phyloP scores from a whole-genome alignment of 2,329 filamentous ascomycete species.

The Seiridium unicorne region DNA sequence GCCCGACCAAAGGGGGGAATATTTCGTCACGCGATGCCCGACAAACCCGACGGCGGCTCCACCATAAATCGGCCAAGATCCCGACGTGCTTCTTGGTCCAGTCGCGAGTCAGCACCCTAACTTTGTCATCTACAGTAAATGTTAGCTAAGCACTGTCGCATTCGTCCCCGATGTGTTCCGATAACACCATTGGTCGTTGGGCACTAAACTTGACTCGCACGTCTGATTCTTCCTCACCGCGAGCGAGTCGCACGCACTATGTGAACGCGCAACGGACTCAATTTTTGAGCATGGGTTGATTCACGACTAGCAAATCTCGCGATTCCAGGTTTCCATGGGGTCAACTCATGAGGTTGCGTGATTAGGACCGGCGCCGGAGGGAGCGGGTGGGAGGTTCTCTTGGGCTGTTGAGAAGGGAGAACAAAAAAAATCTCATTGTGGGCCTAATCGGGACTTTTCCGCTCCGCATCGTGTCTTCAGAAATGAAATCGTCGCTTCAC shows the following conservation, averaged over 20 bases:
- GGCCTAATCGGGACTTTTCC: not conserved
- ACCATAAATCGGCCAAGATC: too few species aligned
- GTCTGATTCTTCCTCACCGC: not conserved
- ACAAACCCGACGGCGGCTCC: too few species aligned
- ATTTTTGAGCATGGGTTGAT: not conserved
- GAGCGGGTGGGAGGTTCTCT: not conserved
- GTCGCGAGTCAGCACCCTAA: too few species aligned
- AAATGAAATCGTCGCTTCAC: slow-evolving; percentile 21
- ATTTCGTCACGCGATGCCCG: too few species aligned
- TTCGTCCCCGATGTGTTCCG: not conserved
- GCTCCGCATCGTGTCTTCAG: slow-evolving; percentile 6
- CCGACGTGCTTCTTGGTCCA: too few species aligned
- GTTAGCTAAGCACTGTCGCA: not conserved
- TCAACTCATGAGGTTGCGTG: not conserved
- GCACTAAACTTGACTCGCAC: not conserved
- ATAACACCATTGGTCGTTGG: too few species aligned
- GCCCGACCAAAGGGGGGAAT: too few species aligned
- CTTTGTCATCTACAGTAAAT: too few species aligned
- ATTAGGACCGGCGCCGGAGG: not conserved
- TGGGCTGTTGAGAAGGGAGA: not conserved
- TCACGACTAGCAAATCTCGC: not conserved
- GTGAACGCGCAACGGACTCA: not conserved
- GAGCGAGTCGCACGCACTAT: not conserved
- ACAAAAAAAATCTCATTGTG: not conserved
- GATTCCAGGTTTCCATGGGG: not conserved